A percentile compares a stretch with the other conserved stretches of the same genome.
Conservation (phyloP, 2,329 filamentous ascomycete species). For the Ophidiomyces ophidiicola region DNA sequence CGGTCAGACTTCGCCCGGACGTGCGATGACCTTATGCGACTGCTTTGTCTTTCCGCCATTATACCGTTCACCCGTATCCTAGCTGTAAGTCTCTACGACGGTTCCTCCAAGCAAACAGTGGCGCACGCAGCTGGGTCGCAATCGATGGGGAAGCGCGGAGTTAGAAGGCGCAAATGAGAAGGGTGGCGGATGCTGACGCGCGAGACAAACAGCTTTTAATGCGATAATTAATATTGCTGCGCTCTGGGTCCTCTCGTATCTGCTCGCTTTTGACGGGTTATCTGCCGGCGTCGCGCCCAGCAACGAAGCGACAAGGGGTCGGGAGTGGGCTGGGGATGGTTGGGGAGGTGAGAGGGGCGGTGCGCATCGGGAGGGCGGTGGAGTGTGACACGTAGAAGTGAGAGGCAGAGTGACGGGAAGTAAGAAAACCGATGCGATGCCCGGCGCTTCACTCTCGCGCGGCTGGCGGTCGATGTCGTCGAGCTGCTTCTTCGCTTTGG, state of each 20-base stretch:
- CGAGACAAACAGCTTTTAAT: neutral
- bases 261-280: too few species aligned
- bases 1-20: conserved; percentile 5
- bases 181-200: neutral
- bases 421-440: too few species aligned
- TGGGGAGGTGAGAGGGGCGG: neutral
- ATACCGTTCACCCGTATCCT: neutral
- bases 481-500: neutral
- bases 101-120: too few species aligned
- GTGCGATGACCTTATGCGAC: conserved; percentile 6
- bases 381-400: too few species aligned
- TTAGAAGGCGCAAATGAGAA: conserved; percentile 1
- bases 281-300: conserved; percentile 7
- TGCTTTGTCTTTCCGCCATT: conserved; percentile 8
- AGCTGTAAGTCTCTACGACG: too few species aligned
- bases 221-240: conserved; percentile 3
- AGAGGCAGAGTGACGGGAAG: neutral
- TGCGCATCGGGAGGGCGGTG: neutral
- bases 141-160: too few species aligned
- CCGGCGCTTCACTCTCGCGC: too few species aligned
- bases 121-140: too few species aligned
- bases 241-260: neutral
- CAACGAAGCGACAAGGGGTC: conserved; percentile 8
- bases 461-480: too few species aligned
- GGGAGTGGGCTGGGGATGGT: neutral